Percentiles rank a stretch among this genome's conserved stretches.
Evolutionary conservation across 768 basidiomycete species (phyloP).

Genomic region (Tulasnella sp.): DNA sequence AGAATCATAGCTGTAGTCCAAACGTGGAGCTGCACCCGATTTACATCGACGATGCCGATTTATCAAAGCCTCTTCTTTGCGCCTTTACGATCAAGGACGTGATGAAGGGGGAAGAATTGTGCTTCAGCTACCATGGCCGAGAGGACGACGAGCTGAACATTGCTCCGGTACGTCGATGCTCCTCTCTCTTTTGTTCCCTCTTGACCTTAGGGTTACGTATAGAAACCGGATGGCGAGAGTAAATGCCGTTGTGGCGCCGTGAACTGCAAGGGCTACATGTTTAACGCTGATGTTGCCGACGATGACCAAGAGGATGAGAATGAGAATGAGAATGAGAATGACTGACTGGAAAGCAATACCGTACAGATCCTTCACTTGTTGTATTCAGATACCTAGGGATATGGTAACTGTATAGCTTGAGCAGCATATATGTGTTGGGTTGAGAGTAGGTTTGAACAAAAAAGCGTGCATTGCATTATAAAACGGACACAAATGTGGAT

Average conservation of each 20-base stretch:
- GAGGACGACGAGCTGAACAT: slow-evolving; percentile 16
- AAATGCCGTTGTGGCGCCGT: slow-evolving; percentile 16
- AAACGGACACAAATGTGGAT: no score
- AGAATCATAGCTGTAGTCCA: slow-evolving; percentile 91
- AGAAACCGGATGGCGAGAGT: slow-evolving; percentile 8
- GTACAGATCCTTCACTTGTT: no score
- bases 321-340: slow-evolving; percentile 19
- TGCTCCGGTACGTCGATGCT: no score
- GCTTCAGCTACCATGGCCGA: slow-evolving; percentile 58
- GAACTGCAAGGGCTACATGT: slow-evolving; percentile 19
- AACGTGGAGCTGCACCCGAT: slow-evolving; percentile 61
- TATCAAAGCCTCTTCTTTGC: slow-evolving; percentile 53
- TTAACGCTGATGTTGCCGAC: not conserved
- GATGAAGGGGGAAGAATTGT: slow-evolving; percentile 53
- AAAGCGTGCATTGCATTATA: no score
- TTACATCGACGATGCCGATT: slow-evolving; percentile 66
- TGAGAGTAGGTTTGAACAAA: no score
- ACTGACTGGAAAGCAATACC: slow-evolving; percentile 11
- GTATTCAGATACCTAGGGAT: no score
- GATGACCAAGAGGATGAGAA: not conserved
- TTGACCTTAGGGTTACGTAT: not conserved
- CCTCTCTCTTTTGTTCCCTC: no score
- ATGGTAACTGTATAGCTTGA: no score
- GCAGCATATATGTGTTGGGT: no score
- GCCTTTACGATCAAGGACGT: slow-evolving; percentile 59